Conservation (phyloP, 2,329 filamentous ascomycete genomes). For the Fusarium globosum region DNA sequence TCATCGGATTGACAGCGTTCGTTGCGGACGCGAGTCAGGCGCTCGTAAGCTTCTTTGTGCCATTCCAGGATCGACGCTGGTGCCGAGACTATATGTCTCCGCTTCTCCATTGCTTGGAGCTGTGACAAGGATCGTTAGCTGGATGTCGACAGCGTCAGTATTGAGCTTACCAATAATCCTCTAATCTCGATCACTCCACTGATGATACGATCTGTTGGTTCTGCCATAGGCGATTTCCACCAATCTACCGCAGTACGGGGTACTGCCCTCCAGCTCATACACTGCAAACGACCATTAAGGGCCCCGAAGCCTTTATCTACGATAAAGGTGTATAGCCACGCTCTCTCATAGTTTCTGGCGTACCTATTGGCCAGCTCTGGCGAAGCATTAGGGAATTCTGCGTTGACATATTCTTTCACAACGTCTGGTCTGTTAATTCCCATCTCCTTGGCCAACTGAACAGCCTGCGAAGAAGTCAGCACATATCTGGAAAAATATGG, state of each 20-base stretch:
- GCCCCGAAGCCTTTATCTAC: conserved; percentile 18
- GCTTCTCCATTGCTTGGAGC: conserved; percentile 9
- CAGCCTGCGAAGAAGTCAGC: not conserved
- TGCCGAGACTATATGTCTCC: not conserved
- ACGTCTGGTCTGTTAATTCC: conserved; percentile 1
- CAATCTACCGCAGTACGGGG: conserved; percentile 4
- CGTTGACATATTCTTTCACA: conserved; percentile 9
- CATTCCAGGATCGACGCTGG: conserved; percentile 5
- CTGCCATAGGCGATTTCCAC: conserved; percentile 9
- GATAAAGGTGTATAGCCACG: conserved; percentile 6
- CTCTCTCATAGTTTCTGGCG: conserved; percentile 12
- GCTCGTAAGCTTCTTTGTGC: conserved; percentile 8
- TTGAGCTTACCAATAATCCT: not conserved
- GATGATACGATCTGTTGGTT: conserved; percentile 11
- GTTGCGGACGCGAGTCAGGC: not conserved
- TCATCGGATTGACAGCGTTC: not conserved
- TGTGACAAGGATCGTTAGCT: not conserved
- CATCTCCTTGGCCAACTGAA: conserved; percentile 11
- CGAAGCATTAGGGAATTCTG: not conserved
- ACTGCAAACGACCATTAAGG: conserved; percentile 4
- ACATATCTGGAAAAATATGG: fast-evolving
- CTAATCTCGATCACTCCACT: conserved; percentile 11
- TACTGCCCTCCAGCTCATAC: conserved; percentile 10
- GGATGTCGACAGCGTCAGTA: fast-evolving
- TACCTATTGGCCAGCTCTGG: not conserved